Percentiles rank a stretch among this genome's conserved stretches.
phyloP scores from a whole-genome alignment of 108 stramenopile genomes.

The Asterionellopsis glacialis region DNA sequence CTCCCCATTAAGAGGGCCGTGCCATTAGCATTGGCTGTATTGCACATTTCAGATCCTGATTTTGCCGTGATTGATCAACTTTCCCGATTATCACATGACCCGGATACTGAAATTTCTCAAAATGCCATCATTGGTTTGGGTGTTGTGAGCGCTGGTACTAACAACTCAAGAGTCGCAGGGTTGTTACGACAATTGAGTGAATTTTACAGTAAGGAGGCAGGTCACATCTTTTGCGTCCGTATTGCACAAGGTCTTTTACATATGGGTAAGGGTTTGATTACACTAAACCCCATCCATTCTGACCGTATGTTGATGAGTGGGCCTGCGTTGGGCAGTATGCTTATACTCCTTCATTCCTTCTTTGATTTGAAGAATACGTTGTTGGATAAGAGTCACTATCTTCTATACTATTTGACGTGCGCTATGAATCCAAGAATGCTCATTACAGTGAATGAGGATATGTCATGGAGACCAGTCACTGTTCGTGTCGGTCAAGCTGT shows the following conservation, averaged over 20 bases:
- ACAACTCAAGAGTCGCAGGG: constrained; percentile 97
- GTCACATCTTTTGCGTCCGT: constrained; percentile 95
- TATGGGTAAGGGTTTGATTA: constrained; percentile 98
- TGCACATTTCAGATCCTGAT: constrained; percentile 95
- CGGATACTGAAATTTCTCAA: constrained; percentile 92
- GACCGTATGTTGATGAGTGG: constrained; percentile 89
- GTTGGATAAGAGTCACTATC: constrained; percentile 94
- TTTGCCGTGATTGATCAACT: constrained; percentile 96
- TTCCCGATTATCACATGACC: constrained; percentile 96
- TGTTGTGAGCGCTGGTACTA: constrained; percentile 96
- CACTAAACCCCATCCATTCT: constrained; percentile 94
- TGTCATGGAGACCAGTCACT: constrained; percentile 85
- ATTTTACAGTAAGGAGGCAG: constrained; percentile 95
- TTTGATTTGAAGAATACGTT: constrained; percentile 93
- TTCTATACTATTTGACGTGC: constrained; percentile 92
- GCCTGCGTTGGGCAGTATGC: constrained; percentile 89
- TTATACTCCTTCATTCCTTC: constrained; percentile 87
- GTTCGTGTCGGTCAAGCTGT: constrained; percentile 99
- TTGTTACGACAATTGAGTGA: constrained; percentile 95
- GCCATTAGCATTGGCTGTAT: constrained; percentile 91
- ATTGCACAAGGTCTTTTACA: constrained; percentile 98
- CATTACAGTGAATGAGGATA: constrained; percentile 91
- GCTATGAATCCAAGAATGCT: constrained; percentile 99
- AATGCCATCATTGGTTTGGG: constrained; percentile 95
- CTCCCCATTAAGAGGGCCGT: constrained; percentile 96